Base-by-base conservation (phyloP, 306 rosid species). In the Oemleria cerasiformis region DNA sequence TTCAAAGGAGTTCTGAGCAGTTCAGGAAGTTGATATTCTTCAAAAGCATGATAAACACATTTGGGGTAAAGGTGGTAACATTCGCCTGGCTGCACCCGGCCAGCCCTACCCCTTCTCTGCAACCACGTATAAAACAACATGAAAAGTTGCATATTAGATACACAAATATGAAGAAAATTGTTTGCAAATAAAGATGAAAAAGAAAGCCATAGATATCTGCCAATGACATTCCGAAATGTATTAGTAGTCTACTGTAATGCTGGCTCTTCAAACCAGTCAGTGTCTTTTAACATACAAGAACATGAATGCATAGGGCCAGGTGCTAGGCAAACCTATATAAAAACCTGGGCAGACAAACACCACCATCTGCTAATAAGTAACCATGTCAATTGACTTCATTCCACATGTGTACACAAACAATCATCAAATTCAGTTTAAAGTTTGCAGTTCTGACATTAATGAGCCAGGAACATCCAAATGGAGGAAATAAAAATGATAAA, bases 71-170 rank as follows among this genome's bases (percentile, higher is more conserved):
- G 96, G 86, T 91, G 98, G 85, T 85, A 94, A 80, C 97, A 87
- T 83, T 91, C 92, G 19, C 96, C 98, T 60, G 97, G 96, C 83
- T 86, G 98, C 79, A 94, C 98, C 67, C 97, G 98, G 51, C 98
- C 98, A 57, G 98, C 98, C 86, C 97, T 86, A 51, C 98, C 98
- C 78, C 85, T 87, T 87, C 98, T 91, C 96, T 94, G 98, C 71
- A 83, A 77, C 78, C 79, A 79, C 75, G 21, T 58, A 74, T 63
- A 83, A 77, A 49, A 19, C 79, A 72, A 54, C 34, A 23, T 34
- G 61, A 56, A 48, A 57, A 15, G 38, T 75, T 75, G 63, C 74
- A 58, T 36, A 73, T 72, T 51, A 73, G 42, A 63, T 40, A 56
- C 13, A 57, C 8, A 61, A 48, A 80, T 7, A 59, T 5, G 36